These are phyloP conservation scores for Mucor piriformis DNA, from an alignment of 371 early-diverging fungal genomes.

Conservation along the genomic window DNA sequence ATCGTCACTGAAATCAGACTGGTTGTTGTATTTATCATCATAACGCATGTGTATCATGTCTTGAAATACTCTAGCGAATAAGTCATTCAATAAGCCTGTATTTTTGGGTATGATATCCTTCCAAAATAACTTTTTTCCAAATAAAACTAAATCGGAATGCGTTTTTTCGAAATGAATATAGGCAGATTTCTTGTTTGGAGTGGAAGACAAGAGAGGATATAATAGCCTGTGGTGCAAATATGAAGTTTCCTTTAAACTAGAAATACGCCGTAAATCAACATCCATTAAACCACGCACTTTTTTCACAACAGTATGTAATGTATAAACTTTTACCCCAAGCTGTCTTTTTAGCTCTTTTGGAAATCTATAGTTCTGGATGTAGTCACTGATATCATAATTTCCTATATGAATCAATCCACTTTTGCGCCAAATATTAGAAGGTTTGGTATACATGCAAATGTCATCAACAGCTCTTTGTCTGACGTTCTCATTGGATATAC, in stretches of 20 bases:
- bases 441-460: slow-evolving; percentile 11
- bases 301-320: slow-evolving; percentile 9
- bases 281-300: slow-evolving; percentile 1
- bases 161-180: slow-evolving; percentile 4
- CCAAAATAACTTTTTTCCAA: slow-evolving; percentile 6
- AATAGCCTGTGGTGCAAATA: slow-evolving; percentile 21
- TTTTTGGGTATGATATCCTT: background rate
- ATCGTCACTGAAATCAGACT: background rate
- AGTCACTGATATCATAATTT: background rate
- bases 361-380: background rate
- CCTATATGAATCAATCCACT: background rate
- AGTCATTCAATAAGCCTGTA: background rate
- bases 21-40: background rate
- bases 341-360: background rate
- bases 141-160: background rate
- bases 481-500: too few species aligned
- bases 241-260: slow-evolving; percentile 8
- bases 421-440: background rate
- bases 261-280: slow-evolving; percentile 9
- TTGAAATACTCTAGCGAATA: slow-evolving; percentile 1
- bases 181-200: slow-evolving; percentile 4
- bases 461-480: slow-evolving; percentile 12
- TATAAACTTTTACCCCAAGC: too few species aligned
- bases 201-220: slow-evolving; percentile 2
- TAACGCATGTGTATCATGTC: background rate